Evolutionary conservation across 305 asterid genomes (phyloP).

Genomic region (Fraxinus sp.): DNA sequence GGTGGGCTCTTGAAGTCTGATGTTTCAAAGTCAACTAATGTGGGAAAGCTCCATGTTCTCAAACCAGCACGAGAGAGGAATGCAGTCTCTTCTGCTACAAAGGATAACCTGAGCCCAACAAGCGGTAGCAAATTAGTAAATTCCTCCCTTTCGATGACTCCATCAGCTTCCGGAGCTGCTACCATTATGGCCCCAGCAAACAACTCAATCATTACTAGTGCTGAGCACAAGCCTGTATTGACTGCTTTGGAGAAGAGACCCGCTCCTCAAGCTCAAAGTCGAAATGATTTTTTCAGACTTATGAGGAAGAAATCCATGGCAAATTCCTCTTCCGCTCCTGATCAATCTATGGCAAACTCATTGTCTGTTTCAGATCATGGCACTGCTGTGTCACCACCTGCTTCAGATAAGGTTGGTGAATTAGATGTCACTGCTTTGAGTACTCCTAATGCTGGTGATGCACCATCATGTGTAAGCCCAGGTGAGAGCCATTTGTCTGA

Average conservation of each 20-base stretch:
- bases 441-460: constrained; percentile 38
- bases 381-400: constrained; percentile 24
- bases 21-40: constrained; percentile 46
- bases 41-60: constrained; percentile 76
- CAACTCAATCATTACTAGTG: constrained; percentile 32
- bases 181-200: constrained; percentile 34
- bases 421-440: constrained; percentile 35
- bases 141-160: constrained; percentile 35
- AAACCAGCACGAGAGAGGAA: constrained; percentile 67
- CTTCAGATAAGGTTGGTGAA: constrained; percentile 40
- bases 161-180: constrained; percentile 42
- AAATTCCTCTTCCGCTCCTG: constrained; percentile 42
- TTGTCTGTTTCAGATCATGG: constrained; percentile 32
- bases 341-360: constrained; percentile 29
- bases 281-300: constrained; percentile 82
- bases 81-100: constrained; percentile 46
- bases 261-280: constrained; percentile 78
- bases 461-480: constrained; percentile 25
- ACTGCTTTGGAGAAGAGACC: constrained; percentile 68
- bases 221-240: constrained; percentile 52
- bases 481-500: constrained; percentile 31
- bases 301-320: constrained; percentile 72
- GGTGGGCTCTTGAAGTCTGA: constrained; percentile 54
- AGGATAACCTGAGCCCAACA: constrained; percentile 54
- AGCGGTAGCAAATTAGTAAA: constrained; percentile 37